A percentile compares a stretch with the other conserved stretches of the same genome.
phyloP scores from a whole-genome alignment of 257 asterid genomes.

The Solanum sejunctum region DNA sequence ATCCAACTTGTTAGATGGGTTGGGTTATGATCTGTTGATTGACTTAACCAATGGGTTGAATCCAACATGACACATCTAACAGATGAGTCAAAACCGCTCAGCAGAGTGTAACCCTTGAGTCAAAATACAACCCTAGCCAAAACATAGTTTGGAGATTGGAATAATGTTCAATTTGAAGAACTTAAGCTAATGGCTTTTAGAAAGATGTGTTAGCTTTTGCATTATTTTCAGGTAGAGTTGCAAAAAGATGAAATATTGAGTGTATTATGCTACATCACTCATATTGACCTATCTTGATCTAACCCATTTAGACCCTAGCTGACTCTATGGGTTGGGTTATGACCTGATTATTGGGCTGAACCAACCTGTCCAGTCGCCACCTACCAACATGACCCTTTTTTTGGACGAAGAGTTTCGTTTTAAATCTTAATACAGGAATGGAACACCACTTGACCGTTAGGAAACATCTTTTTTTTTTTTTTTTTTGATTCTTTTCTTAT shows the following conservation, averaged over 20 bases:
- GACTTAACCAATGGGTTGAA: neutral
- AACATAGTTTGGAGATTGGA: neutral
- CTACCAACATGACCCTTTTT: constrained; percentile 25
- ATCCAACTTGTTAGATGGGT: neutral
- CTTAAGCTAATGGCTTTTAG: neutral
- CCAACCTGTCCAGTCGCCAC: neutral
- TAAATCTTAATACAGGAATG: neutral
- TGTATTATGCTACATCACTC: neutral
- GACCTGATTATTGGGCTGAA: neutral
- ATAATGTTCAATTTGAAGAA: neutral
- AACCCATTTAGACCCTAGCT: neutral
- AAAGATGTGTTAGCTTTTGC: neutral
- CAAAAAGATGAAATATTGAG: neutral
- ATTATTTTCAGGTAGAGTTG: neutral
- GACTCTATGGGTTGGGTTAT: neutral
- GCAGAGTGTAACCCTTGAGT: neutral
- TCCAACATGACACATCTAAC: neutral
- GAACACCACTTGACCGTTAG: neutral
- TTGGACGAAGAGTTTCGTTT: neutral
- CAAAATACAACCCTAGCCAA: neutral
- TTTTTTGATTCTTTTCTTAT: neutral
- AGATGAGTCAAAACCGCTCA: neutral
- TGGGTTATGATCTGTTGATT: neutral
- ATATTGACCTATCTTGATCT: neutral
- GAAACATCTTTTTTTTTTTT: neutral